Evolutionary conservation across 768 basidiomycete species (phyloP).

Genomic region (Postia placenta): DNA sequence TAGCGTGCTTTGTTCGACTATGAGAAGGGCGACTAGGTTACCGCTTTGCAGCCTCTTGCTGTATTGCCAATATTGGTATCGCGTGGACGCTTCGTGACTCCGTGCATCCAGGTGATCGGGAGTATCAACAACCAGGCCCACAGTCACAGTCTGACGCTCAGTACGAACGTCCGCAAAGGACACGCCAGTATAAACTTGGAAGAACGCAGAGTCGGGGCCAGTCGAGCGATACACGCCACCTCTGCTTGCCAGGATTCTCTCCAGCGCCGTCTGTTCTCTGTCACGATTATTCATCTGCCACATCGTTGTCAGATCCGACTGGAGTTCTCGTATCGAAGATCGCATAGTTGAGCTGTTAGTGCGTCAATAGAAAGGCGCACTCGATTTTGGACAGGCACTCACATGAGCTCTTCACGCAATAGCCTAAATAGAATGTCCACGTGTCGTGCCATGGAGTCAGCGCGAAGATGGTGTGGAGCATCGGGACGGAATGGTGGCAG

Average conservation of each 20-base stretch:
- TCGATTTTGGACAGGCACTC: conserved; percentile 13
- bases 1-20: not conserved
- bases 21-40: conserved; percentile 56
- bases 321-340: conserved; percentile 40
- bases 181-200: conserved; percentile 14
- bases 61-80: conserved; percentile 56
- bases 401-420: conserved; percentile 70
- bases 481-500: conserved; percentile 53
- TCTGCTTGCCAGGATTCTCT: conserved; percentile 37
- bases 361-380: not conserved
- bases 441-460: conserved; percentile 56
- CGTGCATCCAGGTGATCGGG: conserved; percentile 52
- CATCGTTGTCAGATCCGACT: conserved; percentile 36
- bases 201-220: conserved; percentile 29
- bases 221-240: conserved; percentile 52
- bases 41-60: conserved; percentile 57
- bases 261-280: conserved; percentile 31
- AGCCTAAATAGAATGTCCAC: conserved; percentile 74
- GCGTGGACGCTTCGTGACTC: conserved; percentile 27
- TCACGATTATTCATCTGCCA: conserved; percentile 6
- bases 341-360: conserved; percentile 48
- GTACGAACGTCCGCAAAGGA: conserved; percentile 40
- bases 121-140: conserved; percentile 39
- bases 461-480: conserved; percentile 57
- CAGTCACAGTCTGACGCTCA: conserved; percentile 46